phyloP scores from a whole-genome alignment of 2,329 filamentous ascomycete species.

The Stagonosporopsis vannaccii region DNA sequence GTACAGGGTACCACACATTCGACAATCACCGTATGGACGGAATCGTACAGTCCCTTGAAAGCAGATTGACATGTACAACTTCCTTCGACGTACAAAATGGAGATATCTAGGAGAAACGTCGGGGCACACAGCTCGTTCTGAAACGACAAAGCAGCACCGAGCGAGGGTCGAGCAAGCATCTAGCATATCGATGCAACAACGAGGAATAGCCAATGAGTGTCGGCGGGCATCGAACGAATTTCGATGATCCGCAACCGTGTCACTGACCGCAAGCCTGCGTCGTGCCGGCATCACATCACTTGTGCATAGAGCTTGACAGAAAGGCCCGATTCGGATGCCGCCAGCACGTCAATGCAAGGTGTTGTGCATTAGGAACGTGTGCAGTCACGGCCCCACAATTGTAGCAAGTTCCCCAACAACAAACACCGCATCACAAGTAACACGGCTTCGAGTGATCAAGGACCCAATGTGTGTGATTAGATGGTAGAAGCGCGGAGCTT shows the following conservation, averaged over 20 bases:
- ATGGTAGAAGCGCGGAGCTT: constrained; percentile 1
- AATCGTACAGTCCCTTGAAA: not conserved
- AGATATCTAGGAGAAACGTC: constrained; percentile 10
- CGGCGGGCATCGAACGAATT: too few relatives aligned
- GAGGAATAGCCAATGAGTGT: not conserved
- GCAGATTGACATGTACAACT: not conserved
- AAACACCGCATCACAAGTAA: not conserved
- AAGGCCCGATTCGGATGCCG: constrained; percentile 17
- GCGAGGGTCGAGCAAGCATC: not conserved
- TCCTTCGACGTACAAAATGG: not conserved
- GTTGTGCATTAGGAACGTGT: constrained; percentile 9
- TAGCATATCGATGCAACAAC: not conserved
- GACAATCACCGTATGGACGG: not conserved
- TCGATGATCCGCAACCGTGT: constrained; percentile 4
- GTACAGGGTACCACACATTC: not conserved
- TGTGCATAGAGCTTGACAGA: not conserved
- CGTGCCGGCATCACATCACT: not conserved
- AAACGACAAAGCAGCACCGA: not conserved
- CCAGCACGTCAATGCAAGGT: constrained; percentile 13
- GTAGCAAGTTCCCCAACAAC: not conserved
- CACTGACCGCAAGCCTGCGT: not conserved
- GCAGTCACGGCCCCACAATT: constrained; percentile 7
- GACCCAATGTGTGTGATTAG: not conserved
- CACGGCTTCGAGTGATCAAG: not conserved
- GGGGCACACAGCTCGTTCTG: not conserved